phyloP scores from a whole-genome alignment of 345 rosid genomes.

The Acer yangbiense region DNA sequence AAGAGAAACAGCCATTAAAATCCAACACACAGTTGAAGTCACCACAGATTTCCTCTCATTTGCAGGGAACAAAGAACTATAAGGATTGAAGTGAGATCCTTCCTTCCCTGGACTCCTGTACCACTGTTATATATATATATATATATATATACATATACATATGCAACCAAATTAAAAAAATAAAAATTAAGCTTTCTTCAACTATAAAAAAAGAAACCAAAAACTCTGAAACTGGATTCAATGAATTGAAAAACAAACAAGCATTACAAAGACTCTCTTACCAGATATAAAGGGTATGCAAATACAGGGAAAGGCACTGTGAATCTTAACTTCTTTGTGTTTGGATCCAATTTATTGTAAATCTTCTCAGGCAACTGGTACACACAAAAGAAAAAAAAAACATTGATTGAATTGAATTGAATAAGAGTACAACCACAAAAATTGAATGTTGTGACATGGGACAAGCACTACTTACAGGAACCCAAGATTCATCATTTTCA shows the following conservation, averaged over 20 bases:
- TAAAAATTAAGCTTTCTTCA: neutral
- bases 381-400: neutral
- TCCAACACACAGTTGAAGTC: slow-evolving; percentile 77
- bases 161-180: no score
- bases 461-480: slow-evolving; percentile 52
- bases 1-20: slow-evolving; percentile 52
- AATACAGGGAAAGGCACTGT: slow-evolving; percentile 63
- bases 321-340: slow-evolving; percentile 53
- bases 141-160: no score
- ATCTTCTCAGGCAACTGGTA: slow-evolving; percentile 63
- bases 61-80: slow-evolving; percentile 64
- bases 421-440: neutral
- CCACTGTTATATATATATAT: slow-evolving; percentile 47
- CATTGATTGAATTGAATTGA: neutral
- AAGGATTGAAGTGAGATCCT: slow-evolving; percentile 91
- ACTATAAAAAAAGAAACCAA: neutral
- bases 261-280: slow-evolving; percentile 20
- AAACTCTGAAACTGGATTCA: slow-evolving; percentile 6
- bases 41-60: slow-evolving; percentile 66
- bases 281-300: slow-evolving; percentile 75
- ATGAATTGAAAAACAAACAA: neutral
- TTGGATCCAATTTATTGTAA: slow-evolving; percentile 42
- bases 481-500: slow-evolving; percentile 88
- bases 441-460: slow-evolving; percentile 7
- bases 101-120: slow-evolving; percentile 90